These are phyloP conservation scores for Auxenochlorella pyrenoidosa DNA, from an alignment of 139 green algal genomes.

Conservation along the genomic window DNA sequence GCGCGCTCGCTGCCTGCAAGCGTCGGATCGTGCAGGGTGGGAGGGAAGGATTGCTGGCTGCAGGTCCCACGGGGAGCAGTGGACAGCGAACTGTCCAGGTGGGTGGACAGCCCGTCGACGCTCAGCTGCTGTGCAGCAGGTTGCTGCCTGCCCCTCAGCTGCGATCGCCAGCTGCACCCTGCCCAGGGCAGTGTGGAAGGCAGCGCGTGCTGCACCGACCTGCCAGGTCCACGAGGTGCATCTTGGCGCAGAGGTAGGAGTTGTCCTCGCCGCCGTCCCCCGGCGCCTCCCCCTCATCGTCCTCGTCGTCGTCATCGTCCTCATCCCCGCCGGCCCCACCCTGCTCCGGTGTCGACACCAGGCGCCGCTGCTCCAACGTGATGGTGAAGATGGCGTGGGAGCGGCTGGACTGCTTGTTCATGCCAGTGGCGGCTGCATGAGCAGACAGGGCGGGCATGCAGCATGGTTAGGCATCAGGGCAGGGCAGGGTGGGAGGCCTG, in stretches of 20 bases:
- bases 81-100: too few relatives aligned
- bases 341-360: slow-evolving; percentile 35
- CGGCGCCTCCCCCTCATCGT: slow-evolving; percentile 53
- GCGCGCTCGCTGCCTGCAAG: slow-evolving; percentile 88
- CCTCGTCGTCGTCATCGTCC: slow-evolving; percentile 40
- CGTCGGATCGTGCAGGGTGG: neutral
- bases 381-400: slow-evolving; percentile 99
- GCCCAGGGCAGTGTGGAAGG: neutral
- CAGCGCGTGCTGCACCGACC: neutral
- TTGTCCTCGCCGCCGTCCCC: slow-evolving; percentile 51
- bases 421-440: slow-evolving; percentile 77
- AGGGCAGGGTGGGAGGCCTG: neutral
- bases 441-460: too few relatives aligned
- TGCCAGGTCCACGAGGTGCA: slow-evolving; percentile 90
- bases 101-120: too few relatives aligned
- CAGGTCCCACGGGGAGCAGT: too few relatives aligned
- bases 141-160: too few relatives aligned
- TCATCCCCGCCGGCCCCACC: slow-evolving; percentile 7
- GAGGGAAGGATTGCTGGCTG: neutral
- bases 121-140: too few relatives aligned
- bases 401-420: slow-evolving; percentile 89
- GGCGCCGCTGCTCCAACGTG: slow-evolving; percentile 90
- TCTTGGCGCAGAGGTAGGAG: slow-evolving; percentile 92
- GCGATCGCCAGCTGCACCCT: neutral
- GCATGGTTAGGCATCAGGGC: too few relatives aligned